Evolutionary conservation across 495 filamentous ascomycete species (phyloP).

Genomic region (Schizothecium vesticola): DNA sequence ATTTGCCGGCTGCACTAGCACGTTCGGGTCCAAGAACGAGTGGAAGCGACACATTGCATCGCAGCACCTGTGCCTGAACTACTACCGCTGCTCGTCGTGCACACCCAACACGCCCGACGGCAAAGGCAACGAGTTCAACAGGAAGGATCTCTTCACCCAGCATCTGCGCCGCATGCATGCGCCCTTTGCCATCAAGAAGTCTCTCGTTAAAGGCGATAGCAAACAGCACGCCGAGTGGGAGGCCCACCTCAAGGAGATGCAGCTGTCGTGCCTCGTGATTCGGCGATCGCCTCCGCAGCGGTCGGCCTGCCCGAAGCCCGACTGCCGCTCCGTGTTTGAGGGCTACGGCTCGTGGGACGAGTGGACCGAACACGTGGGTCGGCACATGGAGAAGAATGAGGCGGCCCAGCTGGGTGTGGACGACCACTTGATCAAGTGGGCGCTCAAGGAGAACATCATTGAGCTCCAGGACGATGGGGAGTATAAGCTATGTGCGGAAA

Average conservation of each 20-base stretch:
- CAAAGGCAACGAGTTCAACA: slow-evolving; percentile 64
- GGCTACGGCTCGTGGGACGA: slow-evolving; percentile 76
- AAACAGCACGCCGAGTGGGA: slow-evolving; percentile 53
- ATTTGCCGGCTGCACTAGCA: slow-evolving; percentile 76
- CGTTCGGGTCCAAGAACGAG: slow-evolving; percentile 91
- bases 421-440: slow-evolving; percentile 49
- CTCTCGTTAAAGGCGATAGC: slow-evolving; percentile 45
- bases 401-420: slow-evolving; percentile 48
- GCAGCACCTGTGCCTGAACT: slow-evolving; percentile 79
- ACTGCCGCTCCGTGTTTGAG: slow-evolving; percentile 63
- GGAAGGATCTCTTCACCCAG: slow-evolving; percentile 93
- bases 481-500: slow-evolving; percentile 42
- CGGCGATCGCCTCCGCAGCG: slow-evolving; percentile 61
- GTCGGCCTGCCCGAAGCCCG: slow-evolving; percentile 62
- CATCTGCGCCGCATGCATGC: slow-evolving; percentile 92
- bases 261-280: slow-evolving; percentile 62
- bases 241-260: slow-evolving; percentile 52
- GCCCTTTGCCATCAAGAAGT: slow-evolving; percentile 46
- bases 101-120: slow-evolving; percentile 55
- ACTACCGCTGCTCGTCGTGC: slow-evolving; percentile 76
- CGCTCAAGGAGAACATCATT: slow-evolving; percentile 53
- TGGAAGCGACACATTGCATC: slow-evolving; percentile 87
- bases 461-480: slow-evolving; percentile 45
- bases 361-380: slow-evolving; percentile 87
- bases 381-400: slow-evolving; percentile 71